Base-by-base conservation (phyloP, 345 rosid genomes). In the Citrus mangshanensis region DNA sequence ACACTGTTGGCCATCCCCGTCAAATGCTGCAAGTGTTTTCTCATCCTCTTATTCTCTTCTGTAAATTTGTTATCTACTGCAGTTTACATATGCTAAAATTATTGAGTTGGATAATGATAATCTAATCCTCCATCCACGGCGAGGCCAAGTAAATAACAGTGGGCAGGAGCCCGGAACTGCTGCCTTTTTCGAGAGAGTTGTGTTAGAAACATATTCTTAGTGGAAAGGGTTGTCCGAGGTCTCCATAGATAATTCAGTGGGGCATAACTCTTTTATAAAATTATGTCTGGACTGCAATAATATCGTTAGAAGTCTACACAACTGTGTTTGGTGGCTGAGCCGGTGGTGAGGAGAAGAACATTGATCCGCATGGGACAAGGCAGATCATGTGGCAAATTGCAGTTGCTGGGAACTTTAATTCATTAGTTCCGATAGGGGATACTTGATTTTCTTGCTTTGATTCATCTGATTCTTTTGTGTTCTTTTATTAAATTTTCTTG, bases 1-100 rank as follows among this genome's bases (percentile, higher is more conserved):
- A 62, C 98, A 94, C 62, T 96, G 98, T 79, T 96, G 99, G 97
- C 95, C 99, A 65, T 92, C 98, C 78, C 88, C 97, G 84, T 92
- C 99, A 7, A 96, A 89, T 84, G 99, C 98, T 71, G 98, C 90
- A 87, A 86, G 88, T 79, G 60, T 40, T 72, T n/a, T 60, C 66
- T 70, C 65, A 72, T 73, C 25, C 69, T 32, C 49, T 24, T 3
- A 16, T 22, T 71, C 40, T 59, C 10, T 61, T 28, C 62, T 65
- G 25, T 7, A 18, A 49, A 22, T 79, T 73, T 66, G 63, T 38
- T 75, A n/a, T 25, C 69, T 73, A 64, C 25, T 68, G 32, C 16
- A 21, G 12, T 59, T 40, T 18, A 54, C 70, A 72, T 73, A 37
- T 78, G 42, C 75, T 32, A 37, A 19, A 70, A 56, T 73, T 16